phyloP scores from a whole-genome alignment of 306 rosid genomes.

The Quillaja saponaria region DNA sequence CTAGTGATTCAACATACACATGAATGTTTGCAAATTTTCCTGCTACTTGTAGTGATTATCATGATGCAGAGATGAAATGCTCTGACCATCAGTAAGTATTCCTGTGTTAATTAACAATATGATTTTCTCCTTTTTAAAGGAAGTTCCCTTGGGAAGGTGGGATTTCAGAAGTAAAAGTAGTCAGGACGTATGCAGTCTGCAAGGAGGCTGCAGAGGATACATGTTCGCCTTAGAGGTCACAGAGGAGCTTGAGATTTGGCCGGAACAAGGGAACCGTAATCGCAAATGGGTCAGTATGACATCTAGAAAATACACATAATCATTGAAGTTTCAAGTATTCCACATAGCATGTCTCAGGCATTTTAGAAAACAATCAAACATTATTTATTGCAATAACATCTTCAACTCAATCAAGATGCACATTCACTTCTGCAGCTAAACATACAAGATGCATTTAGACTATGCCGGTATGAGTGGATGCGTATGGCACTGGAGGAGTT shows the following conservation, averaged over 20 bases:
- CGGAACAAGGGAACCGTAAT: slow-evolving; percentile 62
- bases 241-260: slow-evolving; percentile 74
- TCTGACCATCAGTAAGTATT: slow-evolving; percentile 3
- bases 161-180: slow-evolving; percentile 88
- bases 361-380: not conserved
- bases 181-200: slow-evolving; percentile 48
- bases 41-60: slow-evolving; percentile 1
- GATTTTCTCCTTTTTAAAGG: slow-evolving; percentile 46
- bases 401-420: slow-evolving; percentile 18
- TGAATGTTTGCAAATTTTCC: too few species aligned
- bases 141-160: slow-evolving; percentile 76
- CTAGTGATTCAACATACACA: too few species aligned
- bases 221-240: slow-evolving; percentile 90
- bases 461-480: slow-evolving; percentile 91
- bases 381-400: not conserved
- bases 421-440: slow-evolving; percentile 45
- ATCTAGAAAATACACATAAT: not conserved
- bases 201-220: slow-evolving; percentile 84
- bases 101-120: slow-evolving; percentile 13
- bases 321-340: not conserved
- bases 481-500: slow-evolving; percentile 63
- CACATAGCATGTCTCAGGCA: slow-evolving; percentile 20
- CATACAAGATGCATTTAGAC: slow-evolving; percentile 60
- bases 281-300: slow-evolving; percentile 67
- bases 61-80: slow-evolving; percentile 4